Conservation (phyloP, 1,284 basidiomycete genomes). For the Clitocybe nebularis region DNA sequence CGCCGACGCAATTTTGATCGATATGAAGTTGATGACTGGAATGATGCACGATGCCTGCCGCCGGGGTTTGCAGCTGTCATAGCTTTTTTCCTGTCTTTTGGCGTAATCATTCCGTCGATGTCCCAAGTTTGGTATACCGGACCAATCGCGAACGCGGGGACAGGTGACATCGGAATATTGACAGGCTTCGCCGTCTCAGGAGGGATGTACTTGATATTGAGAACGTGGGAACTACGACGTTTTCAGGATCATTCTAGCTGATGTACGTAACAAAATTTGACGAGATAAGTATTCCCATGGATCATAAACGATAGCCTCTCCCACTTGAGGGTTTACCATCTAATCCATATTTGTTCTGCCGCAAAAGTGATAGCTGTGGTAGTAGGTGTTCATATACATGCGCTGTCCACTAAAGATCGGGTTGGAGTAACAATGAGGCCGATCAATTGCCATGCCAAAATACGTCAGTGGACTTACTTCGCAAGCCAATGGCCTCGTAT, state of each 20-base stretch:
- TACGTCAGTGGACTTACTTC: constrained; percentile 34
- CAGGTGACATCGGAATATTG: constrained; percentile 56
- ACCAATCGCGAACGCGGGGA: constrained; percentile 33
- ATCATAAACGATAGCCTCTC: constrained; percentile 36
- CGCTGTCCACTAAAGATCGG: constrained; percentile 29
- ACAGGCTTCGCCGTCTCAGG: constrained; percentile 41
- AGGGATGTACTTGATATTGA: constrained; percentile 11
- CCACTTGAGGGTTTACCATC: constrained; percentile 28
- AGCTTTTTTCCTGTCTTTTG: constrained; percentile 44
- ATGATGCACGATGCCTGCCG: constrained; percentile 36
- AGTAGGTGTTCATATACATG: constrained; percentile 29
- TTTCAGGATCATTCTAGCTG: no score
- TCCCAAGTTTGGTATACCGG: constrained; percentile 53
- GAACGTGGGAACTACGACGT: constrained; percentile 9
- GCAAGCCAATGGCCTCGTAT: constrained; percentile 36
- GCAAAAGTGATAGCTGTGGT: constrained; percentile 25
- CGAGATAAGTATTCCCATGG: constrained; percentile 40
- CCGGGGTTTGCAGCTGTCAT: constrained; percentile 43
- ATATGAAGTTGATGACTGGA: constrained; percentile 40
- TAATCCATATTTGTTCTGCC: constrained; percentile 22
- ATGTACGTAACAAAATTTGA: background rate
- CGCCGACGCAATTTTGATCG: constrained; percentile 27
- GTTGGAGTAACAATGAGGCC: no score
- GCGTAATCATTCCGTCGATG: constrained; percentile 54
- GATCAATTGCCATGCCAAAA: no score